Evolutionary conservation across 805 yeast genomes (phyloP).

Genomic region (Lipomyces oligophaga): DNA sequence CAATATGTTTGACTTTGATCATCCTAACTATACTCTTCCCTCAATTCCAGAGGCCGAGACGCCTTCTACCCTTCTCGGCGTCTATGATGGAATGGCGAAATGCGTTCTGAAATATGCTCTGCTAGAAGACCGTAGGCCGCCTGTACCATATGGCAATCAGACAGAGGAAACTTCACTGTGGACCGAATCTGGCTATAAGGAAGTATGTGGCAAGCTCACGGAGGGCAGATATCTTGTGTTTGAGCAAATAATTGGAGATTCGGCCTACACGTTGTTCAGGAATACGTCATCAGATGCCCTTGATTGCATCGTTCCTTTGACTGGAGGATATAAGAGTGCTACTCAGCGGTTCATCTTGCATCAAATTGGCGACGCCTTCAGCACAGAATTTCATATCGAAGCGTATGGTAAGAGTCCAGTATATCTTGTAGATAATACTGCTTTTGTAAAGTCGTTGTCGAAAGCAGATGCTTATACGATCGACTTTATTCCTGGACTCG

Average conservation of each 20-base stretch:
- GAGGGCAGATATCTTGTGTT: slow-evolving; percentile 33
- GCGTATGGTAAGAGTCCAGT: background rate
- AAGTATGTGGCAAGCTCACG: slow-evolving; percentile 29
- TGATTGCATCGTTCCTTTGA: background rate
- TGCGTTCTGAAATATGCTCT: slow-evolving; percentile 7
- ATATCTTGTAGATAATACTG: slow-evolving; percentile 7
- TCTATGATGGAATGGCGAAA: slow-evolving; percentile 2
- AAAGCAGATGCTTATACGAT: slow-evolving; percentile 10
- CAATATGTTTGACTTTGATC: slow-evolving; percentile 30
- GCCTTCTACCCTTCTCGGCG: slow-evolving; percentile 9
- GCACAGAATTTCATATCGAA: slow-evolving; percentile 15
- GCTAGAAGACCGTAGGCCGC: slow-evolving; percentile 14
- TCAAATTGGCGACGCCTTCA: slow-evolving; percentile 24
- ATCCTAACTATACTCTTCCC: background rate
- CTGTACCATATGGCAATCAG: slow-evolving; percentile 32
- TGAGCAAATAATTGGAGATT: background rate
- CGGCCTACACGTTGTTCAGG: background rate
- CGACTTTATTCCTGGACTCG: slow-evolving; percentile 8
- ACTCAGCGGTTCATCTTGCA: slow-evolving; percentile 11
- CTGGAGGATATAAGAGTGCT: background rate
- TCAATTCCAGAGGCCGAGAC: background rate
- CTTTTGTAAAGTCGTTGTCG: background rate
- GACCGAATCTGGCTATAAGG: slow-evolving; percentile 31
- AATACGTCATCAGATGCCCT: background rate
- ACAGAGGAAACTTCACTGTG: slow-evolving; percentile 16